phyloP scores from a whole-genome alignment of 2,329 filamentous ascomycete genomes.

The Elsinoe arachidis region DNA sequence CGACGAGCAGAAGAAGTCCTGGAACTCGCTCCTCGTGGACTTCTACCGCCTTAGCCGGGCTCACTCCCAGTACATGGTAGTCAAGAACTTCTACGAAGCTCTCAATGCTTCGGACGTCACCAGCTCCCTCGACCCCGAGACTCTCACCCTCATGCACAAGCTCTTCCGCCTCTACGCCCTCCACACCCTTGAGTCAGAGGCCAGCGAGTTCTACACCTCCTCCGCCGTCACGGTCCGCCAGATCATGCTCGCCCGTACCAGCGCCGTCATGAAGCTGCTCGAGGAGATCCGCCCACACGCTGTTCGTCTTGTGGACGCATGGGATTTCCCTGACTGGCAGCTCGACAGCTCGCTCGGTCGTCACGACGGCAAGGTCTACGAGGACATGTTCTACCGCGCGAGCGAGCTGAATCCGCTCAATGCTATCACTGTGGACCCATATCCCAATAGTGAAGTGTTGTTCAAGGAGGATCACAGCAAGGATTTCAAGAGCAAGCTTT shows the following conservation, averaged over 20 bases:
- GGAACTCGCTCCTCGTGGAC: conserved; percentile 69
- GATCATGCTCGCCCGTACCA: conserved; percentile 60
- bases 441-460: conserved; percentile 53
- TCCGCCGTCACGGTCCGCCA: conserved; percentile 62
- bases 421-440: conserved; percentile 61
- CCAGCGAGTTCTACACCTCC: conserved; percentile 63
- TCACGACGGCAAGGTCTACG: conserved; percentile 66
- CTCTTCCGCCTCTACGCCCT: conserved; percentile 59
- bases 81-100: conserved; percentile 69
- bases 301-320: conserved; percentile 61
- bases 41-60: conserved; percentile 70
- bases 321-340: conserved; percentile 72
- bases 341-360: conserved; percentile 63
- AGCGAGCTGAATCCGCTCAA: conserved; percentile 67
- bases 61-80: conserved; percentile 67
- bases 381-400: conserved; percentile 66
- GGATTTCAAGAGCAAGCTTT: conserved; percentile 45
- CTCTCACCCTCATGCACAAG: conserved; percentile 52
- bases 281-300: conserved; percentile 67
- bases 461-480: conserved; percentile 50
- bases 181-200: conserved; percentile 59
- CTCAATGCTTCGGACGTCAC: conserved; percentile 49
- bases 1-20: conserved; percentile 65
- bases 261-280: conserved; percentile 59
- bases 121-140: conserved; percentile 48